phyloP scores from a whole-genome alignment of 495 filamentous ascomycete genomes.

The Coniosporium apollinis region DNA sequence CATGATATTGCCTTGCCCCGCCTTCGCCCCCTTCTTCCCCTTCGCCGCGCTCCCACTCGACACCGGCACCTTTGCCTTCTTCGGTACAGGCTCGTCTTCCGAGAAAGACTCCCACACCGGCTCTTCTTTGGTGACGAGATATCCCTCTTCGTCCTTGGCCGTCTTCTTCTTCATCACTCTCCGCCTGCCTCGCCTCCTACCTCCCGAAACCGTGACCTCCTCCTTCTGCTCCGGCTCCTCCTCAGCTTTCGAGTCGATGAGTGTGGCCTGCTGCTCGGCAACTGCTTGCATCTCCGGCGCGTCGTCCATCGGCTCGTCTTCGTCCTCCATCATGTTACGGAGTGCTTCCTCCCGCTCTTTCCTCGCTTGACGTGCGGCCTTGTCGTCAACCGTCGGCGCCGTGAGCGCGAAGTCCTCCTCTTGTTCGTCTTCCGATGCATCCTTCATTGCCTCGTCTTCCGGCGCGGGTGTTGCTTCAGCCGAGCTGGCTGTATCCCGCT shows the following conservation, averaged over 20 bases:
- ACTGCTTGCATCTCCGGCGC: conserved; percentile 7
- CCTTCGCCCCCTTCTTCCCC: conserved; percentile 46
- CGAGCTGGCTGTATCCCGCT: conserved; percentile 12
- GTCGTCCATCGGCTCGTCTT: conserved; percentile 27
- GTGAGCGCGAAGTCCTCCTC: conserved; percentile 31
- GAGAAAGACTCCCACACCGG: conserved; percentile 89
- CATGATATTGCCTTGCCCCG: conserved; percentile 79
- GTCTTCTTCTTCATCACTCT: conserved; percentile 82
- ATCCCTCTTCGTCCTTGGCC: conserved; percentile 82
- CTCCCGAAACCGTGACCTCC: conserved; percentile 33
- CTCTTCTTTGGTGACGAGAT: conserved; percentile 83
- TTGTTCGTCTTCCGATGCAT: conserved; percentile 61
- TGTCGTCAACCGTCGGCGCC: conserved; percentile 17
- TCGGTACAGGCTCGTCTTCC: conserved; percentile 64
- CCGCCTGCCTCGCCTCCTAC: conserved; percentile 62
- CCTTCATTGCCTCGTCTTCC: conserved; percentile 28
- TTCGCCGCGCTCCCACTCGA: conserved; percentile 14
- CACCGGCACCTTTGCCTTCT: conserved; percentile 40
- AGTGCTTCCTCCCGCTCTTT: conserved; percentile 59
- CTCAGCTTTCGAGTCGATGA: conserved; percentile 23
- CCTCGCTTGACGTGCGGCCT: conserved; percentile 35
- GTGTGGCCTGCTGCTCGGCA: not conserved
- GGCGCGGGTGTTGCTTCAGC: conserved; percentile 1
- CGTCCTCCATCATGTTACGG: conserved; percentile 76
- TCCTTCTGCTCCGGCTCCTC: conserved; percentile 18